Base-by-base conservation (phyloP, 2,329 filamentous ascomycete species). In the Lachnellula cervina region DNA sequence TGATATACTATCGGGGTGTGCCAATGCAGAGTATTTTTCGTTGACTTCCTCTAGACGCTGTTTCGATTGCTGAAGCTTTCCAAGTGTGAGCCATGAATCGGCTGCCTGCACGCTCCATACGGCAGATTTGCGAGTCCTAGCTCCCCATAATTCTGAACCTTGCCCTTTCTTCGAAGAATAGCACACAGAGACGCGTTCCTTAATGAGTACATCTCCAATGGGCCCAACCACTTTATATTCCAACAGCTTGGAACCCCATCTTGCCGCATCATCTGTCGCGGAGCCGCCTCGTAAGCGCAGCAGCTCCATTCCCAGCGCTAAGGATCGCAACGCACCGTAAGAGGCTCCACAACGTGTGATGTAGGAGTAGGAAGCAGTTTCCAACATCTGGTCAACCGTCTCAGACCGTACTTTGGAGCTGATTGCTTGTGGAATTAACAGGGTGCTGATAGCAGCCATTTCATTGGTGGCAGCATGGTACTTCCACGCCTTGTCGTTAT, bases 401-500 rank as follows among this genome's bases (percentile, higher is more conserved):
- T 97, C 94, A 1, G 87, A 77, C 58, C 93, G 85, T 28, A 82
- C 83, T 69, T 92, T 96, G 14, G 87, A 84, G 2, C 84, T 85
- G 59, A 88, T 76, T 16, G 81, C 80, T 58, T 88, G 82, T 0
- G 89, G 85, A 65, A 87, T 86, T 58, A 99, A 80, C 35, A 99
- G 80, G 42, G 90, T 82, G 65, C 89, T 90, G 13, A 97, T 75
- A 5, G 90, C 92, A 32, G 89, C 87, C 93, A 99, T 97, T 75
- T 99, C 94, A 70, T 96, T 93, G 1, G 89, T 88, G 3, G 89
- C 93, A 0, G 94, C 94, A 69, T 97, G 90, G 68, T 97, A 89
- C 65, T 84, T 90, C 94, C 94, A 99, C 1, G 94, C 95, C 71
- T 97, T 97, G 70, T 97, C 92, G 69, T 94, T 94, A 68, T 84